Base-by-base conservation (phyloP, 2,329 filamentous ascomycete genomes). In the Fusarium torulosum region DNA sequence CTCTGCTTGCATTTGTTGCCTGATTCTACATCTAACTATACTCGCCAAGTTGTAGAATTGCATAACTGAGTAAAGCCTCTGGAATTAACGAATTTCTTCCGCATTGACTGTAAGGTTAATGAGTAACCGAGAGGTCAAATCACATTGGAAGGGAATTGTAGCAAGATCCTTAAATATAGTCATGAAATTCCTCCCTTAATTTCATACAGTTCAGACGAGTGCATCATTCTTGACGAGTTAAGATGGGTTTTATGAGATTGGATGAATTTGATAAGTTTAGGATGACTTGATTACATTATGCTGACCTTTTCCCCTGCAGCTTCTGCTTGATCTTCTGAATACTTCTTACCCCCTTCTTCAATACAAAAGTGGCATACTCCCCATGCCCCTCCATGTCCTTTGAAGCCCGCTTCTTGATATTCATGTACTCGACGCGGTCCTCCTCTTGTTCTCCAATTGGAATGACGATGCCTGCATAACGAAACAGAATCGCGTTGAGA, bases 401-500 rank as follows among this genome's bases (percentile, higher is more conserved):
- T 1, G 69, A 69, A 0, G 72, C 67, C 4, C 71, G 47, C 25
- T 52, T 73, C 25, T 75, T 75, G 14, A 78, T 76, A 0, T 35
- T 17, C 17, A 72, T 63, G 4, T 74, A 75, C 37, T 74, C 72
- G 0, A 8, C 38, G 0, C 53, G 20, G 1, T 74, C 72, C 3
- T 71, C 62, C 1, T 44, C 52, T 0, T 31, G n/a, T n/a, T 75
- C 73, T 1, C 72, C 71, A 6, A 76, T 73, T 0, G 65, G 17
- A 1, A 74, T 19, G 0, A 73, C 35, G 0, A 73, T 43, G 0
- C 77, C 74, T 0, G 60, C 60, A 45, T 76, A 78, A 2, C 76
- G 77, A 1, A 78, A 55, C 0, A 80, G 53, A 0, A 82, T 71
- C 0, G 71, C 72, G 17, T 81, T 81, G 0, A 81, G 69, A 3